phyloP scores from a whole-genome alignment of 768 basidiomycete genomes.

The Amanita subjunquillea region DNA sequence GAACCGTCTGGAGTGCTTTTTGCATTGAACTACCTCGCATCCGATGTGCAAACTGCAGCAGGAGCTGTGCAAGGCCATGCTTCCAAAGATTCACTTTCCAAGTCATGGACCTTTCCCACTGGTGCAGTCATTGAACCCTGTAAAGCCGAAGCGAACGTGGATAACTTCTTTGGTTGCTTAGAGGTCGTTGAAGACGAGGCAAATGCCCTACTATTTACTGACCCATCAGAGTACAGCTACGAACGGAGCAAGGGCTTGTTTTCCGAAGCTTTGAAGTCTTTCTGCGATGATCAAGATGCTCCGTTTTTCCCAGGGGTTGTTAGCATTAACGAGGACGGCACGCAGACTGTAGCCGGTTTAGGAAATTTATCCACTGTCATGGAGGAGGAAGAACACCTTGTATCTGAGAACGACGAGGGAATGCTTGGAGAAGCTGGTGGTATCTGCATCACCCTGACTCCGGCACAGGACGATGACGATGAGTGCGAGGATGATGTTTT shows the following conservation, averaged over 20 bases:
- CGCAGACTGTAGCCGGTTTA: constrained; percentile 16
- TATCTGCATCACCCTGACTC: constrained; percentile 65
- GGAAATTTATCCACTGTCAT: neutral
- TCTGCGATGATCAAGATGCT: constrained; percentile 39
- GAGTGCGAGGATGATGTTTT: constrained; percentile 9
- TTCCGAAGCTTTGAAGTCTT: constrained; percentile 38
- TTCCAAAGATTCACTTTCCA: constrained; percentile 41
- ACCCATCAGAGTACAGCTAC: constrained; percentile 30
- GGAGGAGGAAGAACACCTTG: constrained; percentile 24
- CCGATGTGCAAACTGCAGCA: neutral
- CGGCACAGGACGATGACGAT: constrained; percentile 35
- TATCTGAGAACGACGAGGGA: constrained; percentile 32
- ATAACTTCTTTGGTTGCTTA: constrained; percentile 70
- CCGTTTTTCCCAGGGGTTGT: constrained; percentile 32
- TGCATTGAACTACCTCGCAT: constrained; percentile 6
- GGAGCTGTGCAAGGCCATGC: constrained; percentile 14
- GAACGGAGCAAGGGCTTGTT: constrained; percentile 57
- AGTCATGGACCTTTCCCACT: constrained; percentile 59
- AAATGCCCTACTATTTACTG: constrained; percentile 26
- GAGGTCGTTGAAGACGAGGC: constrained; percentile 40
- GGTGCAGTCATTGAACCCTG: constrained; percentile 15
- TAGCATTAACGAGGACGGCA: constrained; percentile 34
- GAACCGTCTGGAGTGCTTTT: constrained; percentile 27
- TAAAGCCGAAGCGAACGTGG: constrained; percentile 37
- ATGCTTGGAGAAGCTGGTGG: constrained; percentile 59